These are phyloP conservation scores for Aureobasidium subglaciale DNA, from an alignment of 2,329 filamentous ascomycete genomes.

Conservation along the genomic window DNA sequence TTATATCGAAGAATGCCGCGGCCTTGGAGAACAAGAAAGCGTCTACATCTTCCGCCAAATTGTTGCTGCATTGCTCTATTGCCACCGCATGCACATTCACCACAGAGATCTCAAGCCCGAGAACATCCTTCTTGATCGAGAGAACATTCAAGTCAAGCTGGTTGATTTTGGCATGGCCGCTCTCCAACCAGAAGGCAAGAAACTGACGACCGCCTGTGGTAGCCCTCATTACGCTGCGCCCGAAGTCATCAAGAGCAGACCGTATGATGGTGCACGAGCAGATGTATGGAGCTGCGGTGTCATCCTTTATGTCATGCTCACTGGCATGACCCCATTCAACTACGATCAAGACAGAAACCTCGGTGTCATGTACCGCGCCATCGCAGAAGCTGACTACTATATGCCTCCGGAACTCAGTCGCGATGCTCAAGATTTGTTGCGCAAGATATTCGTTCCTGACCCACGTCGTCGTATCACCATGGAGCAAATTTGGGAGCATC, in stretches of 20 bases:
- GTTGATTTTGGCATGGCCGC: slow-evolving; percentile 98
- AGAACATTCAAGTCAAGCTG: slow-evolving; percentile 72
- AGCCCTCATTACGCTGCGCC: slow-evolving; percentile 96
- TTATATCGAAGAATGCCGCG: slow-evolving; percentile 68
- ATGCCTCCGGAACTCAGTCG: slow-evolving; percentile 47
- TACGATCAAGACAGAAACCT: slow-evolving; percentile 57
- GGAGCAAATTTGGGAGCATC: slow-evolving; percentile 76
- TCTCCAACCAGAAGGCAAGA: slow-evolving; percentile 70
- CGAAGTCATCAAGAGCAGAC: slow-evolving; percentile 70
- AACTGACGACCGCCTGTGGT: slow-evolving; percentile 82
- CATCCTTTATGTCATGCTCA: slow-evolving; percentile 81
- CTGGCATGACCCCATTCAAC: slow-evolving; percentile 73
- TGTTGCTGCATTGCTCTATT: slow-evolving; percentile 84
- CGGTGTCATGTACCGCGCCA: slow-evolving; percentile 54
- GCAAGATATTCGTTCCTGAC: slow-evolving; percentile 69
- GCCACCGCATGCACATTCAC: slow-evolving; percentile 89
- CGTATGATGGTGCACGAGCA: slow-evolving; percentile 76
- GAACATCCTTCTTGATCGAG: slow-evolving; percentile 78
- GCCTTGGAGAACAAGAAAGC: slow-evolving; percentile 71
- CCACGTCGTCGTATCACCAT: slow-evolving; percentile 74
- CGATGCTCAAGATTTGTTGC: slow-evolving; percentile 72
- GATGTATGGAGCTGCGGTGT: slow-evolving; percentile 95
- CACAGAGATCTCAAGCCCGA: slow-evolving; percentile 96
- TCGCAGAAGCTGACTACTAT: slow-evolving; percentile 43
- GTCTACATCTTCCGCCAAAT: slow-evolving; percentile 88